phyloP scores from a whole-genome alignment of 2,329 filamentous ascomycete genomes.

The Ophiognomonia clavigignenti-juglandacearum region DNA sequence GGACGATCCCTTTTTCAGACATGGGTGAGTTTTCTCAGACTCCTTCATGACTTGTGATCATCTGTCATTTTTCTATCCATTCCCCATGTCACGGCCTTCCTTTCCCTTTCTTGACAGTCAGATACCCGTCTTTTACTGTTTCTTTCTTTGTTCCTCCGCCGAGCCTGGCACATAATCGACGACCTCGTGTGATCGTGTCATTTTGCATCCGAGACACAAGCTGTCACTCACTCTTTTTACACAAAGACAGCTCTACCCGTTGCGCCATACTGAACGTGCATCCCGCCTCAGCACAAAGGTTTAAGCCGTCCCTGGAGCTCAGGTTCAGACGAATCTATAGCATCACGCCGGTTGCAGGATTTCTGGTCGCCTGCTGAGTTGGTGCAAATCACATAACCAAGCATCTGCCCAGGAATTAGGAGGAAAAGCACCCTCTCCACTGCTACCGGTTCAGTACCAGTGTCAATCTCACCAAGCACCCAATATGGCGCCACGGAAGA shows the following conservation, averaged over 20 bases:
- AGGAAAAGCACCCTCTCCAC: no score
- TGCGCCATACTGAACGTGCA: background rate
- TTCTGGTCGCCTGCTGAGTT: background rate
- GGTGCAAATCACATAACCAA: background rate
- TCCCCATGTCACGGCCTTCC: background rate
- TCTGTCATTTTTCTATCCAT: no score
- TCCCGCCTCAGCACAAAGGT: background rate
- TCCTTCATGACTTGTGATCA: no score
- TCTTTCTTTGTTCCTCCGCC: background rate
- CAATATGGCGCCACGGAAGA: slow-evolving; percentile 22
- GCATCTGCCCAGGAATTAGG: background rate
- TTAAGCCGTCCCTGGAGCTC: background rate
- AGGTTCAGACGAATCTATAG: background rate
- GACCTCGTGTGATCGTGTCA: background rate
- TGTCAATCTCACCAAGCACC: background rate
- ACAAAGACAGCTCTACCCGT: background rate
- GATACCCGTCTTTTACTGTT: background rate
- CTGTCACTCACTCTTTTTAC: background rate
- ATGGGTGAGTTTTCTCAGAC: no score
- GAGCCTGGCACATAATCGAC: background rate
- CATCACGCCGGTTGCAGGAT: background rate
- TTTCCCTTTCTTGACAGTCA: background rate
- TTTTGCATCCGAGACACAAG: background rate
- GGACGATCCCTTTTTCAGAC: no score
- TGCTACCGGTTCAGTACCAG: background rate